A percentile compares a stretch with the other conserved stretches of the same genome.
These are phyloP conservation scores for Fraxinus sp. DNA, from an alignment of 305 asterid species.

Conservation along the genomic window DNA sequence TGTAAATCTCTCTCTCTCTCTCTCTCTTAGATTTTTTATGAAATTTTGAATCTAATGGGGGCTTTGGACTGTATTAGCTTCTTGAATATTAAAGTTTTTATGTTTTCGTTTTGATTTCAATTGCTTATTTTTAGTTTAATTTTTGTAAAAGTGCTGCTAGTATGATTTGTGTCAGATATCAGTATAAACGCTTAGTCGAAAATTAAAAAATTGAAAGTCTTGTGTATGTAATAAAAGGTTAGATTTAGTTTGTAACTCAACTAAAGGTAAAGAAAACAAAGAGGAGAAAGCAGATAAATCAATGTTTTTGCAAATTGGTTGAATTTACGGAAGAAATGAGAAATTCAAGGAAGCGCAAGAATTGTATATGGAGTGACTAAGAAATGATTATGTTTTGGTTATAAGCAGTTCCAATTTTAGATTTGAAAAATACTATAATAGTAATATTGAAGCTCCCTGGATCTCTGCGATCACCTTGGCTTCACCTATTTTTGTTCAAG, in stretches of 20 bases:
- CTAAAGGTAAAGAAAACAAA: not conserved
- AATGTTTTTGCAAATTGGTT: not conserved
- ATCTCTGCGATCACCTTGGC: not conserved
- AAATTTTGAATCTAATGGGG: slow-evolving; percentile 10
- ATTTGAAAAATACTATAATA: not conserved
- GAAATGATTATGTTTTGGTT: not conserved
- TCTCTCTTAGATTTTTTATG: not conserved
- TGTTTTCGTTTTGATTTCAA: not conserved
- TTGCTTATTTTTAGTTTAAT: not conserved
- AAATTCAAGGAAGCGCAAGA: not conserved
- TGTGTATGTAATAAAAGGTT: not conserved
- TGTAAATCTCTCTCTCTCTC: slow-evolving; percentile 26
- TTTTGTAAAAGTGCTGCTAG: not conserved
- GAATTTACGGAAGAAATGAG: not conserved
- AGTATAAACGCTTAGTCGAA: not conserved
- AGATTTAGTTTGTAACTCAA: not conserved
- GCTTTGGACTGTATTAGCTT: not conserved
- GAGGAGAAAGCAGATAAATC: not conserved
- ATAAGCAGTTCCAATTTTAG: not conserved
- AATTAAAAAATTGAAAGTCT: not conserved
- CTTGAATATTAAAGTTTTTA: not conserved
- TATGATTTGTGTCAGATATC: not conserved
- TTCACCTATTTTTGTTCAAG: not conserved
- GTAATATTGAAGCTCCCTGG: not conserved
- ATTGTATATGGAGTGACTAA: not conserved